Evolutionary conservation across 768 basidiomycete genomes (phyloP).

Genomic region (Hericium coralloides): DNA sequence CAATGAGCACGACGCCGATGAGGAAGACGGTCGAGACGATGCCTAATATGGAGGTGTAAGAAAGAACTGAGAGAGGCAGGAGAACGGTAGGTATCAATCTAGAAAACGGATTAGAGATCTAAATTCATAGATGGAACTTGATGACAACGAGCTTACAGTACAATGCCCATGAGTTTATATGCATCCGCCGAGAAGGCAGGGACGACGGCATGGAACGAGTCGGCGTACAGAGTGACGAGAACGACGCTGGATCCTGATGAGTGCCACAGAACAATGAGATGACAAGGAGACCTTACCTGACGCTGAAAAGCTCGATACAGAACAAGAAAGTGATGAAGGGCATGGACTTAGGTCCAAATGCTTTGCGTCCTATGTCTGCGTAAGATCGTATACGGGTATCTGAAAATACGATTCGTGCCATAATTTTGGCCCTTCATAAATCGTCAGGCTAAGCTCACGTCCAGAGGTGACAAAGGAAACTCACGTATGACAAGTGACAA

Average conservation of each 20-base stretch:
- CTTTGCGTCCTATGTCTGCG: slow-evolving; percentile 82
- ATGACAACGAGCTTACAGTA: slow-evolving; percentile 42
- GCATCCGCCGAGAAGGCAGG: slow-evolving; percentile 57
- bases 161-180: slow-evolving; percentile 68
- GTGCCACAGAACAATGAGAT: background rate
- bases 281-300: slow-evolving; percentile 42
- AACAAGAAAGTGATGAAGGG: slow-evolving; percentile 64
- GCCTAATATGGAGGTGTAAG: slow-evolving; percentile 82
- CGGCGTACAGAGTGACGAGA: slow-evolving; percentile 83
- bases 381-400: slow-evolving; percentile 74
- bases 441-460: background rate
- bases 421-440: slow-evolving; percentile 66
- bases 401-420: slow-evolving; percentile 64
- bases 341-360: slow-evolving; percentile 71
- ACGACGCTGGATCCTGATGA: slow-evolving; percentile 47
- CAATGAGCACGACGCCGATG: slow-evolving; percentile 68
- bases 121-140: background rate
- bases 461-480: slow-evolving; percentile 20
- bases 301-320: slow-evolving; percentile 79
- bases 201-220: slow-evolving; percentile 69
- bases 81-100: slow-evolving; percentile 82
- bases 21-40: slow-evolving; percentile 72
- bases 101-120: slow-evolving; percentile 3
- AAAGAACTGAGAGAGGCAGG: slow-evolving; percentile 77
- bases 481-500: slow-evolving; percentile 84